Evolutionary conservation across 371 early-diverging fungal species (phyloP), one percentile per base, ranked within the genome.

Genomic region (Syncephalis fuscata): DNA sequence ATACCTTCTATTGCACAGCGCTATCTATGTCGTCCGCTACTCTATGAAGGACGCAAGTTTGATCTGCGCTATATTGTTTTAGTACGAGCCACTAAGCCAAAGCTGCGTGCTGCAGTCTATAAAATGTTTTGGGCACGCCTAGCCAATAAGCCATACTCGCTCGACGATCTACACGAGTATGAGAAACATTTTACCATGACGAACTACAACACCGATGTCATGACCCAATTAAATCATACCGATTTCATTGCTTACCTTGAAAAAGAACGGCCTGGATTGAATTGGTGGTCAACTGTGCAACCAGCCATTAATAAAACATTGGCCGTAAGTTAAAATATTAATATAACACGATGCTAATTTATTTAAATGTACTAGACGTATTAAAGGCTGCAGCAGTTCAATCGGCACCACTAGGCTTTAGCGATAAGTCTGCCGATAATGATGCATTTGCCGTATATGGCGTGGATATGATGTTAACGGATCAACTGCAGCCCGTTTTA

Each of bases 41-140:
- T 75, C 3, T 75, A 75, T 44, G 67, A 72, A 36, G 68, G 67
- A 38, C 73, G 73, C 46, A 75, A 75, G 50, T 75, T 72, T 40
- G 70, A 71, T 48, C 54, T 75, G 52, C 63, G 71, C 0, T 75
- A 70, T 50, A 70, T 72, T 62, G 75, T 70, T 0, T 54, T 72
- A 9, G 55, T 75, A 39, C 64, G 66, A 32, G 62, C 60, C 2
- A 59, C 57, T 0, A 54, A 57, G 50, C 56, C 56, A 52, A 52
- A 67, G 10, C 70, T 68, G 47, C 47, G 61, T 36, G 51, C 64
- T 50, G 51, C 68, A 51, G 65, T 70, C 1, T 71, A 75, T 54
- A 71, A 70, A 46, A 71, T 70, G 71, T 75, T 75, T 50, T 72
- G 71, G 73, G 64, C 68, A 40, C 73, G 75, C 9, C 55, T 75